phyloP scores from a whole-genome alignment of 2,329 filamentous ascomycete genomes.

The Daldinia eschscholtzii region DNA sequence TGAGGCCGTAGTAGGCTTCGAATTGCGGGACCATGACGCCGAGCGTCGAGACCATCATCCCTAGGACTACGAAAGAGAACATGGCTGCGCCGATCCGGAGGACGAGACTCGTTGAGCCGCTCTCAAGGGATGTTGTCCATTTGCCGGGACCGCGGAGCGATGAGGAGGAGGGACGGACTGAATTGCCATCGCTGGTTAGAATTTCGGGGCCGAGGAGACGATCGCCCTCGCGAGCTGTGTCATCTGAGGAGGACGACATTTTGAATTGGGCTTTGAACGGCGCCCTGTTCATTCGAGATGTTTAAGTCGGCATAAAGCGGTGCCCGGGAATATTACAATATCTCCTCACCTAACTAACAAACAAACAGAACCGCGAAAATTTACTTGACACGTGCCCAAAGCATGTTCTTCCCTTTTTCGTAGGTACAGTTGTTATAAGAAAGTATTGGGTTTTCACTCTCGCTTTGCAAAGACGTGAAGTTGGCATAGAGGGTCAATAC shows the following conservation, averaged over 20 bases:
- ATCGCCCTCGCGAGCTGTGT: not conserved
- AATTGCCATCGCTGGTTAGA: not conserved
- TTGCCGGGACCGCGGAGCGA: not conserved
- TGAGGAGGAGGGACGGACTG: not conserved
- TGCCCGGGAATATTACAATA: too few relatives aligned
- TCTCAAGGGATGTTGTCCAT: not conserved
- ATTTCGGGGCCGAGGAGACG: not conserved
- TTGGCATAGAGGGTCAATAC: too few relatives aligned
- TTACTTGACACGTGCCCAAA: too few relatives aligned
- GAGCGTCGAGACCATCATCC: conserved; percentile 47
- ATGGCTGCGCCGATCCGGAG: conserved; percentile 37
- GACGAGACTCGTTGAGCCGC: conserved; percentile 4
- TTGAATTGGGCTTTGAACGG: not conserved
- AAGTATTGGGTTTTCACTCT: too few relatives aligned
- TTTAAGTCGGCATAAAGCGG: not conserved
- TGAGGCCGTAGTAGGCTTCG: conserved; percentile 56
- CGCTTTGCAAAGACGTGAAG: too few relatives aligned
- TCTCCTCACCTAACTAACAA: not conserved
- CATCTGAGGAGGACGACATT: not conserved
- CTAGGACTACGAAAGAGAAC: conserved; percentile 45
- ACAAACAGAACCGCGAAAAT: not conserved
- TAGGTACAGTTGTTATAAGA: too few relatives aligned
- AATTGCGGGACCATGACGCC: conserved; percentile 55
- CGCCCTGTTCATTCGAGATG: not conserved
- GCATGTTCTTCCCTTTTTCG: not conserved